Evolutionary conservation across 2,329 filamentous ascomycete genomes (phyloP), one percentile per base, ranked within the genome.

Genomic region (Ophiostoma angusticollis): DNA sequence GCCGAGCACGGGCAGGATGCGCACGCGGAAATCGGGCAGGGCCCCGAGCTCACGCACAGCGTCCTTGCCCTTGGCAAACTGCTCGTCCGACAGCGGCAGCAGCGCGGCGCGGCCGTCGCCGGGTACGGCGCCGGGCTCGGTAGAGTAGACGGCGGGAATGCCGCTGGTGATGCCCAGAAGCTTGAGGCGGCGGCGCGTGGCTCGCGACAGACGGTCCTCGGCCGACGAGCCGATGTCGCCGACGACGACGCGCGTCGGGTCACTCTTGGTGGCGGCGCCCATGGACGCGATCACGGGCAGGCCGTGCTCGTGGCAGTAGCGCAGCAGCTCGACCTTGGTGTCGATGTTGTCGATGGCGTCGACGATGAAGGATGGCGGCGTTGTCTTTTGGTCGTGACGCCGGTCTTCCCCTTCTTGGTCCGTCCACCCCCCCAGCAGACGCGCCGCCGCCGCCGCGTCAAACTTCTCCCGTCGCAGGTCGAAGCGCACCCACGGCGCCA

Each of bases 331-430:
- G 3, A 98, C 89, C 63, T 98, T 98, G 39, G 85, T 93, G 37
- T 94, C 84, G 46, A 98, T 96, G 55, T 98, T 96, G 59, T 98
- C 91, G 49, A 98, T 98, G 17, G 89, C 93, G 59, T 98, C 91
- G 25, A 98, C 75, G n/a, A 98, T 77, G 53, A 80, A 98, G 51
- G 89, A 80, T 1, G 69, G 69, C 54, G 70, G 1, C 14, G 30
- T 7, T 25, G 11, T n/a, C 27, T 14, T 6, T 12, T 18, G 7
- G 18, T 12, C 13, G 23, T 21, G 3, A 25, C 13, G 4, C 3
- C n/a, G 12, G 30, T 13, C 38, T 7, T 33, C 72, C 13, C 66
- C 75, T 5, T 59, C 65, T 30, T 62, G 65, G 38, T 64, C 63
- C 21, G 64, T 60, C 78, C 84, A 86, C 0, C 74, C 65, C 0